Evolutionary conservation across 306 rosid genomes (phyloP), one percentile per base, ranked within the genome.

Genomic region (Citrullus mucosospermus): DNA sequence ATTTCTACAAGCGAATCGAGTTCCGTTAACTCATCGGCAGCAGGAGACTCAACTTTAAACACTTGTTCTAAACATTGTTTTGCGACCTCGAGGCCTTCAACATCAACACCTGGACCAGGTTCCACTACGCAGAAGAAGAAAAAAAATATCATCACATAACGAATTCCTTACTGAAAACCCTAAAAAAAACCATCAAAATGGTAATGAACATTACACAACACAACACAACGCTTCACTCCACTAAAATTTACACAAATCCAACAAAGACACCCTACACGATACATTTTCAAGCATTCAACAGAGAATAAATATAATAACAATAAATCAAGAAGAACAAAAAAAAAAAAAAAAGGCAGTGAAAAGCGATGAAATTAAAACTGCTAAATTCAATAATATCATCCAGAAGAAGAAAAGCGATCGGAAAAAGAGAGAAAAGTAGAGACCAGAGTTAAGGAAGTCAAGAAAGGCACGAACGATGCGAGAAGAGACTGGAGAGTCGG

Each of bases 11-110:
- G 78, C 15, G 86, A 90, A 80, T 83, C 83, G 8, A 88, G 79
- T 75, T 79, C 77, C 28, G 72, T 79, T 69, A 54, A 72, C 50
- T 85, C 88, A 55, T 77, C 87, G 22, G 75, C 73, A 66, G 83
- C 44, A 70, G 80, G 80, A 3, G 88, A 80, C 63, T 83, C 78
- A n/a, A 92, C 86, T 74, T 85, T 86, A 81, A 94, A 94, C 9
- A 82, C 95, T 82, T 90, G 95, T 4, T 78, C 75, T 85, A 94
- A 84, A 80, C 97, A 92, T 88, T 92, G 97, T 78, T 75, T 88
- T 17, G 89, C 96, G 81, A 94, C 96, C 82, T 92, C 95, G 82
- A 94, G 81, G 78, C 95, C 94, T 78, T 94, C 98, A 62, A 77
- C 69, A 85, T 92, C 96, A 82, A 84, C 88, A 48, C 83, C 92